Percentiles rank a stretch among this genome's conserved stretches.
phyloP scores from a whole-genome alignment of 805 yeast species.

The Torulaspora quercuum region DNA sequence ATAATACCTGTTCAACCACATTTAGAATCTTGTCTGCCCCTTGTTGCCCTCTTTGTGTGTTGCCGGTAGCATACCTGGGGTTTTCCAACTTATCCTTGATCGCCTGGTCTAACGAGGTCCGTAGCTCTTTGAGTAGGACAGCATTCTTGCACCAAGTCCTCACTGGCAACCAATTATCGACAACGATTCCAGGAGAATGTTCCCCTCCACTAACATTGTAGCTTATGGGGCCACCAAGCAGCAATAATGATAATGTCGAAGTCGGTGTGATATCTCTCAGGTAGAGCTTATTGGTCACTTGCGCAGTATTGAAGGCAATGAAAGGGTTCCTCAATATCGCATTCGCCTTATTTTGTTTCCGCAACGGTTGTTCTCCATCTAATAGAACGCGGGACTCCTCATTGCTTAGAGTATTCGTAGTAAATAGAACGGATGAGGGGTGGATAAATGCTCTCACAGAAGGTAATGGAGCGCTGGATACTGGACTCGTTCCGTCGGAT shows the following conservation, averaged over 20 bases:
- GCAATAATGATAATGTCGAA: constrained; percentile 61
- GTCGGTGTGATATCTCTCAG: constrained; percentile 79
- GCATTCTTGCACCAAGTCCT: constrained; percentile 94
- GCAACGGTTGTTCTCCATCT: constrained; percentile 17
- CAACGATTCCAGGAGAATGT: constrained; percentile 75
- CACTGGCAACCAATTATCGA: constrained; percentile 87
- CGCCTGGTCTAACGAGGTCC: constrained; percentile 62
- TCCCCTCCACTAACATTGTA: constrained; percentile 51
- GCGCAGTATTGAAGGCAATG: constrained; percentile 57
- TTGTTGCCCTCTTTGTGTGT: constrained; percentile 13
- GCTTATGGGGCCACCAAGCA: constrained; percentile 73
- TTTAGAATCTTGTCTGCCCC: constrained; percentile 39
- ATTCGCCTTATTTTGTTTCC: constrained; percentile 32
- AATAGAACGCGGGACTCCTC: constrained; percentile 27
- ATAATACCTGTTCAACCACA: constrained; percentile 41
- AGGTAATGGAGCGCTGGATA: too few relatives aligned
- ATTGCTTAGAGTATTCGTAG: constrained; percentile 35
- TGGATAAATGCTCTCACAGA: constrained; percentile 76
- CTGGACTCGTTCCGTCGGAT: constrained; percentile 2
- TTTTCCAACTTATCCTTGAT: constrained; percentile 57
- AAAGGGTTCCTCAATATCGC: constrained; percentile 51
- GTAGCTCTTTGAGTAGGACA: constrained; percentile 69
- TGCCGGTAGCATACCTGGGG: constrained; percentile 39
- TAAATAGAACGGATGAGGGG: constrained; percentile 77
- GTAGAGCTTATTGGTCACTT: constrained; percentile 63